Base-by-base conservation (phyloP, 495 filamentous ascomycete species). In the Podospora sp. region DNA sequence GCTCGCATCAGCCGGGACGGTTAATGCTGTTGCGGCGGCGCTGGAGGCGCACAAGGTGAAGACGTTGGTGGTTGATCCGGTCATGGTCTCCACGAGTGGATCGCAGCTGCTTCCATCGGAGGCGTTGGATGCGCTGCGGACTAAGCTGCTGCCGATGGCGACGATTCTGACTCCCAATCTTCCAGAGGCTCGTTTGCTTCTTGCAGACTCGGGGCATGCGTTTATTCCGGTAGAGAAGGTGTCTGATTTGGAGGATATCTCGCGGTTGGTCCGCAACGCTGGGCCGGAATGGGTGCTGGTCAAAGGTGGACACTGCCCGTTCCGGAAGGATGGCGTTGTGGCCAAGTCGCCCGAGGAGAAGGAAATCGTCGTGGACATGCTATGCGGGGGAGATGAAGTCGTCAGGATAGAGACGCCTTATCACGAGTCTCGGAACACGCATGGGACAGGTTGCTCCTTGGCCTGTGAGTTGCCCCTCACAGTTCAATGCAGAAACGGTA, bases 391-490 rank as follows among this genome's bases (percentile, higher is more conserved):
- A 2, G 65, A 27, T n/a, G 36, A 65, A 46, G 50, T 70, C 56
- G 35, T 84, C 0, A 78, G 87, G 26, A 84, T 95, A 51, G 87
- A 93, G 76, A 90, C 83, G 9, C 82, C 82, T 1, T 97, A 89
- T 72, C 78, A 90, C 24, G 75, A 83, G 2, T 90, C 89, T 6
- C 90, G 83, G 67, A 93, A 95, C 68, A 99, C 95, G 2, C 95
- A 99, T 77, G 95, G 95, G 2, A 99, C 95, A 7, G 95, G 95
- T 21, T 99, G 95, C 72, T 95, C 93, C 16, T 86, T 99, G 62
- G 95, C 95, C 61, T 97, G 90, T 89, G 74, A 79, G 87, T 78
- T 40, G n/a, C 14, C 26, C 29, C 12, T 14, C 4, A 29, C 33
- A 21, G 14, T 50, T 24, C 2, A 35, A n/a, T 27, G 24, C 22